Base-by-base conservation (phyloP, 2,329 filamentous ascomycete genomes). In the Knufia petricola region DNA sequence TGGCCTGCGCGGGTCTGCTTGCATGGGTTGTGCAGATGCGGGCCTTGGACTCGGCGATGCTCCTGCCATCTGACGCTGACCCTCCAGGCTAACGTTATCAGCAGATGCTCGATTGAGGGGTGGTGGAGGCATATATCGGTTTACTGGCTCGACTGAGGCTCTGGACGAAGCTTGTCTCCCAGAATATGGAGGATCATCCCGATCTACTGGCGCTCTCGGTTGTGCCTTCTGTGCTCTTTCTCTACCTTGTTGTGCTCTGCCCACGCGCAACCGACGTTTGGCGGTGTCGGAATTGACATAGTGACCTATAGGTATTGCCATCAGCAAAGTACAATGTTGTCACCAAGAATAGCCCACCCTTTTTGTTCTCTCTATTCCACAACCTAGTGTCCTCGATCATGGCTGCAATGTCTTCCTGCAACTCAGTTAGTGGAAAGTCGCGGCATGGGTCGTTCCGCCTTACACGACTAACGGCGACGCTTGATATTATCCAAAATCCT, bases 381-480 rank as follows among this genome's bases (percentile, higher is more conserved):
- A 47, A 20, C 30, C 32, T 38, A 8, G 44, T 38, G 44, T 47
- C 44, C 20, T 47, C 44, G 12, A 47, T 47, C 44, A 47, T 47
- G 7, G 44, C 44, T 17, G 24, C 24, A 9, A 47, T 47, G 32
- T 47, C 44, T 28, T 47, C 44, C 44, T 47, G 19, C 21, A 17
- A 8, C 30, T 26, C 13, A n/a, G 24, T 46, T 17, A 46, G 42
- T 21, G 15, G 19, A 9, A 21, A 9, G 2, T 4, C 21, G 20
- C 2, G 17, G 12, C 12, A 6, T 13, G 6, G 10, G 15, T 7
- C 12, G 28, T 26, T 4, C 20, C 23, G 21, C 34, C 44, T 7
- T 47, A 47, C 44, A 4, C 15, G 15, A 38, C 32, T 32, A n/a
- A 47, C 30, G 21, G 44, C 20, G 17, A 47, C 34, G 44, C 26